Base-by-base conservation (phyloP, 2,329 filamentous ascomycete species). In the Alternaria hordeiaustralica region DNA sequence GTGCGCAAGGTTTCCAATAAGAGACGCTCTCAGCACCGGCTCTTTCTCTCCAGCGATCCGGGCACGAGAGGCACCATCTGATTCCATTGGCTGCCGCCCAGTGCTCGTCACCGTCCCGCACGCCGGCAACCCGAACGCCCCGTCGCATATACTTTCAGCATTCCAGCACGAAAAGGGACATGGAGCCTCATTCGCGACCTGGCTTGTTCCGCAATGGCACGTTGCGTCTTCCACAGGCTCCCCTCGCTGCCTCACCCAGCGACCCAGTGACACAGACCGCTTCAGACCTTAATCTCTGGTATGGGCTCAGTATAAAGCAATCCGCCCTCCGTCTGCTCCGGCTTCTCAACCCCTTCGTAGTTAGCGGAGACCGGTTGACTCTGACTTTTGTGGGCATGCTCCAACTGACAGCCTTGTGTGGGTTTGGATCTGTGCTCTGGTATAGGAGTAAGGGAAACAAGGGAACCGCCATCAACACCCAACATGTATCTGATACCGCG, bases 321-420 rank as follows among this genome's bases (percentile, higher is more conserved):
- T 53, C 66, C 18, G 43, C 68, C 36, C 61, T 68, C 63, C 69
- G 61, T 58, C 50, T 77, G 65, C 30, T 73, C 55, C 55, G 60
- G 18, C 45, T 71, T 28, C 55, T 75, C 50, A 71, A 72, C 58
- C 71, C 71, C 47, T 75, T 78, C 60, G 65, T 65, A 65, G 21
- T 67, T 64, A 63, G 65, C 61, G 56, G 65, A 66, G 64, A 64
- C 55, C 61, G 58, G 58, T 46, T 57, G 21, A 63, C 68, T 46
- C 66, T 72, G 65, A 72, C 65, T 60, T 69, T 71, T 58, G 76
- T 78, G 75, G 78, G 78, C 70, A 81, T 81, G 79, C 77, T 78
- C 51, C 73, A 79, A 67, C 63, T 80, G 68, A 73, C 78, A 46
- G 75, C 74, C 30, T 55, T 79, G 33, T 81, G 79, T 72, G 77